These are phyloP conservation scores for Allomyces macrogynus DNA, from an alignment of 192 early-diverging fungal species.

Conservation along the genomic window DNA sequence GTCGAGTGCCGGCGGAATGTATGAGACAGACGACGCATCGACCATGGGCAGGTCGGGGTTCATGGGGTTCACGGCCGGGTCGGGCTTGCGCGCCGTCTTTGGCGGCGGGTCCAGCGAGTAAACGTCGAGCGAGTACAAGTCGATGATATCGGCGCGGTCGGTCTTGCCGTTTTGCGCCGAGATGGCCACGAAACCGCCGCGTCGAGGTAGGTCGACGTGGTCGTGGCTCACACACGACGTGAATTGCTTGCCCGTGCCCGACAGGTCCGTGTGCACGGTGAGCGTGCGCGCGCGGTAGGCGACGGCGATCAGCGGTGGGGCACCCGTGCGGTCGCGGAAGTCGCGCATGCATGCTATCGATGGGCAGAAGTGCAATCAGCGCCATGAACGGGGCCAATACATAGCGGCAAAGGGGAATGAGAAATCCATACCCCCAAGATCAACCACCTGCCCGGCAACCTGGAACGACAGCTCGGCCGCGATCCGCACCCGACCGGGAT, in stretches of 20 bases:
- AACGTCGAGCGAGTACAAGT: neutral
- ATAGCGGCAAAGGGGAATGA: no score
- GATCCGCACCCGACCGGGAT: neutral
- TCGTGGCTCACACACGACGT: no score
- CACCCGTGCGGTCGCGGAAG: neutral
- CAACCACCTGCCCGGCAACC: neutral
- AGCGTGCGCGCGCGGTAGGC: no score
- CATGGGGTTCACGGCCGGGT: neutral
- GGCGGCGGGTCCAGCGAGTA: neutral
- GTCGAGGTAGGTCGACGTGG: neutral
- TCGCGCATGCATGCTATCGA: neutral
- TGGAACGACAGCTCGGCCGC: neutral
- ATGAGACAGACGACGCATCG: neutral
- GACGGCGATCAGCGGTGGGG: no score
- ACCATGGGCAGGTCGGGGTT: no score
- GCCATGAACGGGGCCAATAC: no score
- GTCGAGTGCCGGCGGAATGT: neutral
- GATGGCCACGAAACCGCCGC: neutral
- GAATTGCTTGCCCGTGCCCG: no score
- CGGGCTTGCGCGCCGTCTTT: neutral
- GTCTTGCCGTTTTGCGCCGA: neutral
- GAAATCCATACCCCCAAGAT: neutral
- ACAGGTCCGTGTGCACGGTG: no score
- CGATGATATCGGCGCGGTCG: neutral
- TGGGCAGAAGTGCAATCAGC: no score